Percentiles rank a stretch among this genome's conserved stretches.
These are phyloP conservation scores for Pythium sukuiense DNA, from an alignment of 352 stramenopile species.

Conservation along the genomic window DNA sequence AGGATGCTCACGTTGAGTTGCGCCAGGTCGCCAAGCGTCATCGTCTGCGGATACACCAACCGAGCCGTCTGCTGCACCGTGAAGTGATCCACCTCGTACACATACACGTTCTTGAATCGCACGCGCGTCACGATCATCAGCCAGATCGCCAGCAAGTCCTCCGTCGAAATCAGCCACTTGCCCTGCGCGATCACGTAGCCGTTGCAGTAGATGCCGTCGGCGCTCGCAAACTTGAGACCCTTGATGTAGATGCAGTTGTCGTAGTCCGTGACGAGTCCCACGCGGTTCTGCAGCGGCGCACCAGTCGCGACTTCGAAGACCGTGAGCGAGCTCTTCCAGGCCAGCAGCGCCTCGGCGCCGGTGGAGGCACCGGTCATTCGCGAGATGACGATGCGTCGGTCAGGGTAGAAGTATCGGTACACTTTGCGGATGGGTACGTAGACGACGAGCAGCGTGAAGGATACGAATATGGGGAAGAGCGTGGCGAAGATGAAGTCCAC, in stretches of 20 bases:
- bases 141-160: constrained; percentile 41
- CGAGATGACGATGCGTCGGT: background rate
- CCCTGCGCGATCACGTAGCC: constrained; percentile 56
- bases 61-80: constrained; percentile 28
- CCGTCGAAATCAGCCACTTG: constrained; percentile 45
- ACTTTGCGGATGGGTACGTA: constrained; percentile 9
- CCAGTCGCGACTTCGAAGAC: constrained; percentile 26
- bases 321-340: constrained; percentile 18
- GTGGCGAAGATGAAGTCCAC: background rate
- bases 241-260: constrained; percentile 48
- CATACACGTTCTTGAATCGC: constrained; percentile 47
- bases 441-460: constrained; percentile 3
- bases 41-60: constrained; percentile 34
- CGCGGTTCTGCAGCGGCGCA: constrained; percentile 21
- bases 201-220: constrained; percentile 63
- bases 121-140: constrained; percentile 43
- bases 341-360: background rate
- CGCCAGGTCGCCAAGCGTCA: constrained; percentile 26
- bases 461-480: constrained; percentile 12
- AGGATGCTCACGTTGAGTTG: constrained; percentile 26
- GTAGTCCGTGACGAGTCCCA: constrained; percentile 39
- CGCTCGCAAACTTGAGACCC: constrained; percentile 36
- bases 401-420: constrained; percentile 9
- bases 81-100: constrained; percentile 35
- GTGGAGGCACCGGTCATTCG: constrained; percentile 8